A percentile compares a stretch with the other conserved stretches of the same genome.
Conservation (phyloP, 2,329 filamentous ascomycete genomes). For the Chrysoporthe austroafricana region DNA sequence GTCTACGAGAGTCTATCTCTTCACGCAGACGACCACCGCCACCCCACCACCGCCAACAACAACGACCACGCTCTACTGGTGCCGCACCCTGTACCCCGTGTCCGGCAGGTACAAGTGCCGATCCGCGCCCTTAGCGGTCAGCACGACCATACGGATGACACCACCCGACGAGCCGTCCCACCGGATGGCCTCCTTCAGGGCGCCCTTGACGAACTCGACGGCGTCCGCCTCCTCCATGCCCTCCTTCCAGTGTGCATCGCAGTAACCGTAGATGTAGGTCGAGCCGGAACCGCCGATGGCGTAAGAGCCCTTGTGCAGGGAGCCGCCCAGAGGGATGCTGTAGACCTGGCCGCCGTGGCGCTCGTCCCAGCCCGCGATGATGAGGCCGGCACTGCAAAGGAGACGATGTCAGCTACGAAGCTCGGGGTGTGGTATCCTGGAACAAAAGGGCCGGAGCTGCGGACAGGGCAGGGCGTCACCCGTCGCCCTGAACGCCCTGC, state of each 20-base stretch:
- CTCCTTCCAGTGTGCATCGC: slow-evolving; percentile 94
- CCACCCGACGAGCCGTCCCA: slow-evolving; percentile 99
- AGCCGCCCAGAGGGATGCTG: slow-evolving; percentile 93
- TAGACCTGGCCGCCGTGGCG: slow-evolving; percentile 96
- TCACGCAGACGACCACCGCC: background rate
- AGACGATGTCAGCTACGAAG: slow-evolving; percentile 7
- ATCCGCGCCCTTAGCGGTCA: slow-evolving; percentile 87
- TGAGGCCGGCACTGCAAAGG: slow-evolving; percentile 80
- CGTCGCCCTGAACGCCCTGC: background rate
- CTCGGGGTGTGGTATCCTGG: background rate
- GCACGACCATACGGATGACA: slow-evolving; percentile 96
- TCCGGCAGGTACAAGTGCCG: slow-evolving; percentile 96
- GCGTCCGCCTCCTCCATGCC: slow-evolving; percentile 92
- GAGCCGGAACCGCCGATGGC: slow-evolving; percentile 95
- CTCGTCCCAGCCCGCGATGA: slow-evolving; percentile 97
- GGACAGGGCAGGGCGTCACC: background rate
- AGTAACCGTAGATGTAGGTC: slow-evolving; percentile 99
- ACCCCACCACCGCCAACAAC: background rate
- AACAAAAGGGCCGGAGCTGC: background rate
- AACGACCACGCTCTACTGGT: slow-evolving; percentile 56
- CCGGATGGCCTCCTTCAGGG: slow-evolving; percentile 93
- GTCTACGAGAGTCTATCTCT: background rate
- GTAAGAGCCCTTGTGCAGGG: slow-evolving; percentile 95
- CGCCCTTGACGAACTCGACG: slow-evolving; percentile 88
- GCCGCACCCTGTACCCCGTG: slow-evolving; percentile 76